Evolutionary conservation across 148 eudicot species (phyloP), one percentile per base, ranked within the genome.

Genomic region (Camellia granthamiana): DNA sequence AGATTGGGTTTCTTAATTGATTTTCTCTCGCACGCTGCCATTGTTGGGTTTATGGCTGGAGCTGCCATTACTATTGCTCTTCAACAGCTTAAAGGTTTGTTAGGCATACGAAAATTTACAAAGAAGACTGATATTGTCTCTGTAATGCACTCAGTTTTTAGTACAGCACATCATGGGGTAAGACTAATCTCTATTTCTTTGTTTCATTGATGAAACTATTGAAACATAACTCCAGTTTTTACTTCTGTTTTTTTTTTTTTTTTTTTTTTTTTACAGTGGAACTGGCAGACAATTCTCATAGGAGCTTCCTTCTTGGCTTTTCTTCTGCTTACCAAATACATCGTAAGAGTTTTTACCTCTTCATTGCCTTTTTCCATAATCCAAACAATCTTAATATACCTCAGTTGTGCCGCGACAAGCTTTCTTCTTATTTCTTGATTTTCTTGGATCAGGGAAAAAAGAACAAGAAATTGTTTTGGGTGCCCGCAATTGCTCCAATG

Each of bases 11-110:
- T 95, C 88, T 86, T 95, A 84, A 80, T 93, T 11, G 98, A 93
- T 80, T 93, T 91, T 83, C 83, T 95, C 7, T 95, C 97, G 0
- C 97, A 93, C 82, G 97, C 98, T 65, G 98, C 98, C 8, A 86
- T 92, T 16, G 93, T 95, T n/a, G 98, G 98, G 41, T 95, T 95
- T 72, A 95, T 95, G 98, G 97, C 87, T 65, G 98, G 98, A 38
- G 97, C 96, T 11, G 96, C 98, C 56, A 86, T 95, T 30, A 95
- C 96, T 5, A 95, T 95, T 55, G 88, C 81, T 75, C 97, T 95
- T 83, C 97, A 93, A 76, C 98, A 95, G 89, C 97, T 95, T 0
- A 93, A 95, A 78, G 96, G 97, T 7, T 81, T 95, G 70, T 90
- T 95, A 49, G 98, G 98, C 75, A 87, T 95, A 5, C 78, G 74